Evolutionary conservation across 2,329 filamentous ascomycete genomes (phyloP), one percentile per base, ranked within the genome.

Genomic region (Parastagonospora avenae): DNA sequence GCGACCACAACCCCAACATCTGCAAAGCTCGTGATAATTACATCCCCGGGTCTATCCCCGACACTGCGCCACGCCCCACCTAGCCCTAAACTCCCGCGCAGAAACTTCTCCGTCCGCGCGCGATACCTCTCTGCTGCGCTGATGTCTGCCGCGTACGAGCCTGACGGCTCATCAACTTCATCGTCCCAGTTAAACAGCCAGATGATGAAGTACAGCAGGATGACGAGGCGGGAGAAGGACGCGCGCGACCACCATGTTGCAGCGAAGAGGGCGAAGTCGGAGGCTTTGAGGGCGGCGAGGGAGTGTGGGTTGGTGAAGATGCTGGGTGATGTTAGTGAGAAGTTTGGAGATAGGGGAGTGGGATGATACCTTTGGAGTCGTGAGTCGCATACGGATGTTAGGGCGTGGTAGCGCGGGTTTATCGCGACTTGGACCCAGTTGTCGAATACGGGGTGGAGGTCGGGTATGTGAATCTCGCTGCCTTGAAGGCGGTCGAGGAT

Each of bases 151-250:
- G 27, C n/a, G 12, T 31, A 31, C 3, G 10, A 7, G 15, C 39
- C 39, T 5, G 8, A 5, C 9, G 39, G 28, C 27, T 31, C 10
- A 19, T 42, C 39, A 16, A 42, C 19, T 10, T 42, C 39, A 14
- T 42, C 39, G 28, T 42, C 39, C 39, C 39, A 42, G 14, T 11
- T 31, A 29, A 32, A 42, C 2, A 42, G 39, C 39, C 39, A 42
- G 4, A 42, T 31, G 28, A 14, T 16, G 6, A 42, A 31, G 28
- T 31, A 42, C 8, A 31, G 4, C 4, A 42, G 8, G 4, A 42
- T 14, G 4, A 3, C 16, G 6, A 42, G 39, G 9, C 32, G n/a
- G 4, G 31, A 7, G 4, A 6, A 3, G 19, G 4, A 8, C 27
- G 39, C 12, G 4, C 32, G 14, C 8, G 39, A 29, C 39, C 39